These are phyloP conservation scores for Naegleria gruberi DNA, from an alignment of 208 protist genomes.

Conservation along the genomic window DNA sequence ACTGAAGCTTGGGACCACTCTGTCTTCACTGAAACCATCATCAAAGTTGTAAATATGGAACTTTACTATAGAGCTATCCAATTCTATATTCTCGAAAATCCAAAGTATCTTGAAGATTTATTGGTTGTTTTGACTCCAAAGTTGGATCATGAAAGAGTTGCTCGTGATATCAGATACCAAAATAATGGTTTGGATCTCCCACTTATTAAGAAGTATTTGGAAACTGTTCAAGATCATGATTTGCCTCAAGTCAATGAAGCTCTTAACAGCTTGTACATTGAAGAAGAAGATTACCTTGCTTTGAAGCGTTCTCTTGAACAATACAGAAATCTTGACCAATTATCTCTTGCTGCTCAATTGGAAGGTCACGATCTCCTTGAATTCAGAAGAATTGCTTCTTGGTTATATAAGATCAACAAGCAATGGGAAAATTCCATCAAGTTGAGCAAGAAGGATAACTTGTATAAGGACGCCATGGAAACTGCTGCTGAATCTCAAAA, in stretches of 20 bases:
- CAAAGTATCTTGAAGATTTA: slow-evolving; percentile 88
- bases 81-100: slow-evolving; percentile 91
- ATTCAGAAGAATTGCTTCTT: slow-evolving; percentile 95
- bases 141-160: slow-evolving; percentile 94
- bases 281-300: slow-evolving; percentile 95
- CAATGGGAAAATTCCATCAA: slow-evolving; percentile 78
- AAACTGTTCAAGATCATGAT: slow-evolving; percentile 82
- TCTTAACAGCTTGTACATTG: slow-evolving; percentile 94
- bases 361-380: slow-evolving; percentile 96
- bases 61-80: slow-evolving; percentile 89
- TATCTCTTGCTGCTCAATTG: slow-evolving; percentile 85
- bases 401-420: slow-evolving; percentile 88
- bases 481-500: slow-evolving; percentile 91
- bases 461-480: slow-evolving; percentile 96
- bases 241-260: slow-evolving; percentile 92
- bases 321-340: slow-evolving; percentile 92
- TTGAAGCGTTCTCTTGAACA: slow-evolving; percentile 87
- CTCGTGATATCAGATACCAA: slow-evolving; percentile 68
- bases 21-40: slow-evolving; percentile 93
- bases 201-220: slow-evolving; percentile 92
- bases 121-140: slow-evolving; percentile 77
- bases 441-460: slow-evolving; percentile 91
- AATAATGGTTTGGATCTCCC: slow-evolving; percentile 58
- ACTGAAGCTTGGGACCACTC: slow-evolving; percentile 91
- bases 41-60: slow-evolving; percentile 88